These are phyloP conservation scores for Chlorella sp. DNA, from an alignment of 139 green algal genomes.

Conservation along the genomic window DNA sequence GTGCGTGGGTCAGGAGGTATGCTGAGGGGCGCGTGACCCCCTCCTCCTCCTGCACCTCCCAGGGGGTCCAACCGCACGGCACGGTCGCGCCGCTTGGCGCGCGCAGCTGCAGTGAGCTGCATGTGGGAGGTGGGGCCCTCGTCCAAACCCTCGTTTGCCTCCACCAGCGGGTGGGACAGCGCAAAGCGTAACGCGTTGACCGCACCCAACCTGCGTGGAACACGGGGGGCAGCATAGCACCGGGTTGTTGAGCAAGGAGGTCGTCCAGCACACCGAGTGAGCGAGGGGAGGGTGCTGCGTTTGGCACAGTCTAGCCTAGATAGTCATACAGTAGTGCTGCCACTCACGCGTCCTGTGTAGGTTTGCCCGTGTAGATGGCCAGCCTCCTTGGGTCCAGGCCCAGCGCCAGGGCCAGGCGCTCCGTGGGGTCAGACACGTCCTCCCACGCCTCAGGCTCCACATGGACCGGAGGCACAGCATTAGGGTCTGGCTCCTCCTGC, in stretches of 20 bases:
- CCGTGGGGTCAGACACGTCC: constrained; percentile 42
- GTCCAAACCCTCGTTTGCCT: constrained; percentile 21
- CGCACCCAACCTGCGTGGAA: constrained; percentile 14
- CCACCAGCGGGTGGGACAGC: constrained; percentile 39
- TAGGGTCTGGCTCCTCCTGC: neutral
- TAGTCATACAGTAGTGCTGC: no score
- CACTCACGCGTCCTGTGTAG: constrained; percentile 22
- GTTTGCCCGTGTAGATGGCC: constrained; percentile 33
- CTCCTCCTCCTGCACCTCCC: neutral
- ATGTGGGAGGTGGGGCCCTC: constrained; percentile 11
- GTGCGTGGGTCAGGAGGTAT: neutral
- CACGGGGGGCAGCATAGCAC: no score
- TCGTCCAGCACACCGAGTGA: no score
- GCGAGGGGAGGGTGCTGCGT: no score
- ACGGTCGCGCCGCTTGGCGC: constrained; percentile 21
- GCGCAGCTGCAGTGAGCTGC: constrained; percentile 20
- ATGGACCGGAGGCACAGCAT: no score
- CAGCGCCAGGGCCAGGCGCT: constrained; percentile 39
- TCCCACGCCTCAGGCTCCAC: constrained; percentile 19
- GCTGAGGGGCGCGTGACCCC: neutral
- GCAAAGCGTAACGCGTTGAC: constrained; percentile 39
- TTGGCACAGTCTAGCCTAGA: no score
- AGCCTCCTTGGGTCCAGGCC: constrained; percentile 32
- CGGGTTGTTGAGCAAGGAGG: no score
- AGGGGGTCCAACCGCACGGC: neutral